phyloP scores from a whole-genome alignment of 805 yeast species.

The Pichia thaimueangensis region DNA sequence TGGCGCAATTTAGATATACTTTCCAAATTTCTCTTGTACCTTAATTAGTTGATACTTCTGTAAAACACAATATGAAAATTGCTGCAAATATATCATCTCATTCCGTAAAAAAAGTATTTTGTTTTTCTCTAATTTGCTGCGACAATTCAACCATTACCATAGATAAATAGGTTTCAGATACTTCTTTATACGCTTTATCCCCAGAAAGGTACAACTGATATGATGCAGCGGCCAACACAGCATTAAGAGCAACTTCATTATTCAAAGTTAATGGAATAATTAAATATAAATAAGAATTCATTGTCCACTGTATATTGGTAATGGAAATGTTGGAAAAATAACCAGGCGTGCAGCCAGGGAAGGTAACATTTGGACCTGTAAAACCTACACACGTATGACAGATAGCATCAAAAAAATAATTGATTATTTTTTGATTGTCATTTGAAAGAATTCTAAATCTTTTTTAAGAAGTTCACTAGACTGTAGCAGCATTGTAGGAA shows the following conservation, averaged over 20 bases:
- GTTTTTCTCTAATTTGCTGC: constrained; percentile 25
- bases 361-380: constrained; percentile 17
- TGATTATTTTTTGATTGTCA: constrained; percentile 22
- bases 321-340: constrained; percentile 7
- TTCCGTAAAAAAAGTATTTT: constrained; percentile 17
- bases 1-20: constrained; percentile 32
- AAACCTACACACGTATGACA: constrained; percentile 38
- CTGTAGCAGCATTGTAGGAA: neutral
- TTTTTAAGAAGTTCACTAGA: neutral
- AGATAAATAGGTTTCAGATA: constrained; percentile 25
- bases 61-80: constrained; percentile 34
- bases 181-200: constrained; percentile 19
- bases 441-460: neutral
- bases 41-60: constrained; percentile 36
- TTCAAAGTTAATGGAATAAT: constrained; percentile 33
- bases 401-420: constrained; percentile 31
- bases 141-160: constrained; percentile 30
- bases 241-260: constrained; percentile 30
- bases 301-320: constrained; percentile 13
- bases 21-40: constrained; percentile 34
- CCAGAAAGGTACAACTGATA: constrained; percentile 30
- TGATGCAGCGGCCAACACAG: constrained; percentile 33
- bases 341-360: neutral
- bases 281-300: constrained; percentile 34
- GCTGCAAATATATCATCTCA: constrained; percentile 39